phyloP scores from a whole-genome alignment of 2,329 filamentous ascomycete species.

The Talaromyces sp. region DNA sequence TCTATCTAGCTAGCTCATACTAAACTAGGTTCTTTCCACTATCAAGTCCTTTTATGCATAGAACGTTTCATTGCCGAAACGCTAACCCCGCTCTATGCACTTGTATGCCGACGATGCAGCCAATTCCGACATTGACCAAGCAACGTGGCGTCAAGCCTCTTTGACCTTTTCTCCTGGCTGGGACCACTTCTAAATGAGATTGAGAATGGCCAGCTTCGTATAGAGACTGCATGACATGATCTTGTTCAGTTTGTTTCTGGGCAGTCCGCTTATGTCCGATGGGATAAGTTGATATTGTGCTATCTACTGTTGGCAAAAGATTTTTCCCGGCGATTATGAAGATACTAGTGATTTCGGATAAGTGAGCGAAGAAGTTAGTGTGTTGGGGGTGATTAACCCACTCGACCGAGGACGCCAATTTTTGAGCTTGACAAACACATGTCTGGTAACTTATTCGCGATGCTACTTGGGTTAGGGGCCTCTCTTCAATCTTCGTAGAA shows the following conservation, averaged over 20 bases:
- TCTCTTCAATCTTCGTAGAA: background rate
- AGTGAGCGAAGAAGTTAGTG: background rate
- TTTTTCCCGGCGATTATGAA: background rate
- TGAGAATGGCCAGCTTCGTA: background rate
- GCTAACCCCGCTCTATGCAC: slow-evolving; percentile 1
- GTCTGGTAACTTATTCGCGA: no score
- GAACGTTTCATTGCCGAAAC: slow-evolving; percentile 11
- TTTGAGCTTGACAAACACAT: background rate
- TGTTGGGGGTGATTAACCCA: no score
- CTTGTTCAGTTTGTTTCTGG: background rate
- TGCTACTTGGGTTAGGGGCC: background rate
- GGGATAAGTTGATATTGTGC: background rate
- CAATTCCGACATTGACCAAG: background rate
- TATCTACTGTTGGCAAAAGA: background rate
- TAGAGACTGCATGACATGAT: background rate
- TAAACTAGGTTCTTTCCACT: background rate
- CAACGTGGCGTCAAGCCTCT: slow-evolving; percentile 3
- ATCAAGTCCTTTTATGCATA: background rate
- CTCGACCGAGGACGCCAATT: background rate
- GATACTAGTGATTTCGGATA: background rate
- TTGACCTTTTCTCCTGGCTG: background rate
- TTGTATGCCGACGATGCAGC: background rate
- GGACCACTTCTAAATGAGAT: background rate
- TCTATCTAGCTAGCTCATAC: background rate
- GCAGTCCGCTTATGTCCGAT: background rate